Conservation (phyloP, 805 yeast genomes). For the Cyberlindnera veronae region DNA sequence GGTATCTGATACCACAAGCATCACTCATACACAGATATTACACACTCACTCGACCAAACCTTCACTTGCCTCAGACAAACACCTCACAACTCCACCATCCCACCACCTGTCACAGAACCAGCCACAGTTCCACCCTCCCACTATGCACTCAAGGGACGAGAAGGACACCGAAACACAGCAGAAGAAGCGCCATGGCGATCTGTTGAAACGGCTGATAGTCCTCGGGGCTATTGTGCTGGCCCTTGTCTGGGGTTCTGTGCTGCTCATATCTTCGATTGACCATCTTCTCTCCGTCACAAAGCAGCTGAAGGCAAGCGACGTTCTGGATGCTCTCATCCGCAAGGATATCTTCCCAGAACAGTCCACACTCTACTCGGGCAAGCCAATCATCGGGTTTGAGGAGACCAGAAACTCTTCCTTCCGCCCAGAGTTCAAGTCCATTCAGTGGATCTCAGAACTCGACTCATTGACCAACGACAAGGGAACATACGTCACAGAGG, state of each 20-base stretch:
- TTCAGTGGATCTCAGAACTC: constrained; percentile 68
- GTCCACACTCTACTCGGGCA: neutral
- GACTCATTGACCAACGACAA: constrained; percentile 49
- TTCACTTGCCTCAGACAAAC: too few species aligned
- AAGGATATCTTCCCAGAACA: constrained; percentile 2
- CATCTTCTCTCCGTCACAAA: constrained; percentile 9
- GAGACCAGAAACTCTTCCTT: constrained; percentile 55
- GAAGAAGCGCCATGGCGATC: neutral
- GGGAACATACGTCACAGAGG: constrained; percentile 61
- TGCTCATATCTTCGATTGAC: constrained; percentile 6
- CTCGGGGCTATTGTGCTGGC: constrained; percentile 2
- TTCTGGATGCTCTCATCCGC: constrained; percentile 9
- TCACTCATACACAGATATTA: neutral
- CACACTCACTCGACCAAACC: neutral
- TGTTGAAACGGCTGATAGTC: neutral
- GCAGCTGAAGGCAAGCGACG: constrained; percentile 5
- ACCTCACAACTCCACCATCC: too few species aligned
- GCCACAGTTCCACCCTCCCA: neutral
- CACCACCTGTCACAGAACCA: too few species aligned
- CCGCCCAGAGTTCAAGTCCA: constrained; percentile 44
- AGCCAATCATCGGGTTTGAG: constrained; percentile 30
- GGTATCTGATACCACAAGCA: neutral
- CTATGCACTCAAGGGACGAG: neutral
- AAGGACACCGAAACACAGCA: neutral
- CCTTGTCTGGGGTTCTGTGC: constrained; percentile 14